Conservation (phyloP, 805 yeast genomes). For the Wickerhamomyces mucosus region DNA sequence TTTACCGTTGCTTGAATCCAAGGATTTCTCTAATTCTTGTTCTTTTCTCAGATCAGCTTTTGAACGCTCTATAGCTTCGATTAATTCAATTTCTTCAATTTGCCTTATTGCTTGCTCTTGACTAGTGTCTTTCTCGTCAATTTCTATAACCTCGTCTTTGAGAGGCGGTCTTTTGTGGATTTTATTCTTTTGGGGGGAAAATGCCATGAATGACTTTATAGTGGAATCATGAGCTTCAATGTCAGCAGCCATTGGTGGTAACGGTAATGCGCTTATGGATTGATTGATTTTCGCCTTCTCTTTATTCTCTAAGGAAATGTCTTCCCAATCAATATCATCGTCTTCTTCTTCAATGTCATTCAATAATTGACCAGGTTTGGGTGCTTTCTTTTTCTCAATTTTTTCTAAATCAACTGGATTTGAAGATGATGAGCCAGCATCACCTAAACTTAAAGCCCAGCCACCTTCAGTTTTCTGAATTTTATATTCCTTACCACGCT, state of each 20-base stretch:
- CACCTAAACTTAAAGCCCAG: constrained; percentile 63
- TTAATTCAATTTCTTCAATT: constrained; percentile 25
- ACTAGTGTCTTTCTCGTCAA: constrained; percentile 10
- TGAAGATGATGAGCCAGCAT: constrained; percentile 25
- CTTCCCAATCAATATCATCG: constrained; percentile 59
- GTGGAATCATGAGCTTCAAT: constrained; percentile 11
- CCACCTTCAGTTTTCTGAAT: constrained; percentile 73
- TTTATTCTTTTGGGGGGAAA: not conserved
- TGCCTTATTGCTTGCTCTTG: constrained; percentile 18
- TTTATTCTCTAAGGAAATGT: constrained; percentile 36
- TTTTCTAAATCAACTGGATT: constrained; percentile 41
- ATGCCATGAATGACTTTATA: constrained; percentile 7
- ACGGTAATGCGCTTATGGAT: constrained; percentile 33
- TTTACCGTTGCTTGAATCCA: constrained; percentile 1
- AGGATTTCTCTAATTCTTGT: constrained; percentile 21
- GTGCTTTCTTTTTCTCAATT: constrained; percentile 9
- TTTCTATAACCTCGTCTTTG: constrained; percentile 10
- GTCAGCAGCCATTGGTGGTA: constrained; percentile 21
- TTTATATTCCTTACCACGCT: constrained; percentile 65
- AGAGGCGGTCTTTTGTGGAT: too few relatives aligned
- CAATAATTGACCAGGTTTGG: constrained; percentile 10
- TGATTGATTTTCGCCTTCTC: constrained; percentile 23
- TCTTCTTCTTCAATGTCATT: constrained; percentile 24
- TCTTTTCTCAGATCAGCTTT: constrained; percentile 39
- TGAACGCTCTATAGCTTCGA: constrained; percentile 35